Percentiles rank a stretch among this genome's conserved stretches.
These are phyloP conservation scores for Fusarium continuum DNA, from an alignment of 2,329 filamentous ascomycete species.

Conservation along the genomic window DNA sequence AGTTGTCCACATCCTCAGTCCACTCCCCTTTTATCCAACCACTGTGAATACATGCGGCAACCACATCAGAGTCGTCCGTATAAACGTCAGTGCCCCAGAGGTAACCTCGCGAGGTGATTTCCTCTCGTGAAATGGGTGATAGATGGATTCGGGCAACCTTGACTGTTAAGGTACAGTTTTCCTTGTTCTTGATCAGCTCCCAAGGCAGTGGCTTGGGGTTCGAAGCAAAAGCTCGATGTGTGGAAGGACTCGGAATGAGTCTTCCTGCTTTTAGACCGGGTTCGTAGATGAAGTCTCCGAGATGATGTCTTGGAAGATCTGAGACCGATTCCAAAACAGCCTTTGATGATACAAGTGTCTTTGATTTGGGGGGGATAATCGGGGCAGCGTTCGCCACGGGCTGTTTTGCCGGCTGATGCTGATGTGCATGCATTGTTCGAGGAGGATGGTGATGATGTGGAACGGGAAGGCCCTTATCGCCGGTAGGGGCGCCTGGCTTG, in stretches of 20 bases:
- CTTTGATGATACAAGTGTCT: slow-evolving; percentile 73
- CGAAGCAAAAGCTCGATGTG: slow-evolving; percentile 57
- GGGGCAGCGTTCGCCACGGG: slow-evolving; percentile 34
- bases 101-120: slow-evolving; percentile 81
- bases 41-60: slow-evolving; percentile 91
- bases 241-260: slow-evolving; percentile 53
- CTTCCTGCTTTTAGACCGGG: slow-evolving; percentile 68
- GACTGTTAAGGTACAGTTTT: slow-evolving; percentile 91
- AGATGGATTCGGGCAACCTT: slow-evolving; percentile 86
- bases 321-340: slow-evolving; percentile 77
- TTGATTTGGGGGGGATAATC: slow-evolving; percentile 65
- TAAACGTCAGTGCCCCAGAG: slow-evolving; percentile 96
- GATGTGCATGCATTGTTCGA: slow-evolving; percentile 44
- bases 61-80: slow-evolving; percentile 92
- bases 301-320: slow-evolving; percentile 76
- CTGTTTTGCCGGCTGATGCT: slow-evolving; percentile 40
- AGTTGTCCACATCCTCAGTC: slow-evolving; percentile 77
- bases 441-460: slow-evolving; percentile 61
- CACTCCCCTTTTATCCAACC: slow-evolving; percentile 94
- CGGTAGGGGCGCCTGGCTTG: slow-evolving; percentile 58
- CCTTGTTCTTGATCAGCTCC: slow-evolving; percentile 75
- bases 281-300: slow-evolving; percentile 86
- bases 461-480: slow-evolving; percentile 50
- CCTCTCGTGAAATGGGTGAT: slow-evolving; percentile 73
- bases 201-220: slow-evolving; percentile 78